Base-by-base conservation (phyloP, 2,329 filamentous ascomycete genomes). In the Beauveria varroae region DNA sequence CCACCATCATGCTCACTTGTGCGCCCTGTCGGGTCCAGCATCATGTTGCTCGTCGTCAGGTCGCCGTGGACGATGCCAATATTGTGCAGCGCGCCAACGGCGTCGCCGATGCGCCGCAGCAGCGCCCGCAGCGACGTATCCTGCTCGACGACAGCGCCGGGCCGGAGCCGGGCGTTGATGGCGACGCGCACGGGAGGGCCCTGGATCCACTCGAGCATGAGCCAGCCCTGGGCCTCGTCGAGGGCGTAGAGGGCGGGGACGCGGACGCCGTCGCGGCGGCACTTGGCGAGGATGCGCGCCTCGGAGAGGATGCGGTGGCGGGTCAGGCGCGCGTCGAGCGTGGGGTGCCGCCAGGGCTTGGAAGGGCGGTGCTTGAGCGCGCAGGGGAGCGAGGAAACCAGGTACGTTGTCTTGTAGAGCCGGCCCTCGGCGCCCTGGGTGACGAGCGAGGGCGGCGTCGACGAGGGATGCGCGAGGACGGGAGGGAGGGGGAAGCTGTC, bases 21-120 rank as follows among this genome's bases (percentile, higher is more conserved):
- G 14, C 12, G 20, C 7, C 16, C 55, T 16, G 57, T 40, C 26
- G 69, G 70, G 16, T 80, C 79, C 66, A 98, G 72, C 88, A 99
- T 97, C 77, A 99, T 82, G 75, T 99, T 99, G 76, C 93, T 97
- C 65, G 93, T 99, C 63, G 95, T 99, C 76, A 99, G 76, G 77
- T 99, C 95, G 46, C 95, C 95, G 77, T 99, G 95, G 63, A 96
- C 86, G 61, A 98, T 84, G 18, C 93, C 93, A n/a, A 86, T 81
- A 60, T 81, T 83, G 78, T 99, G 95, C 79, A 99, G 78, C 60
- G 74, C 81, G 8, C 89, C 92, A 18, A 96, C 83, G 2, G 87
- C 86, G 5, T 72, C 70, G 1, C 91, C 93, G 63, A 96, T 86
- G 65, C 83, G 80, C 52, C 79, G 76, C 84, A 96, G 86, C 63